Conservation (phyloP, 2,329 filamentous ascomycete species). For the Cladobotryum protrusum region DNA sequence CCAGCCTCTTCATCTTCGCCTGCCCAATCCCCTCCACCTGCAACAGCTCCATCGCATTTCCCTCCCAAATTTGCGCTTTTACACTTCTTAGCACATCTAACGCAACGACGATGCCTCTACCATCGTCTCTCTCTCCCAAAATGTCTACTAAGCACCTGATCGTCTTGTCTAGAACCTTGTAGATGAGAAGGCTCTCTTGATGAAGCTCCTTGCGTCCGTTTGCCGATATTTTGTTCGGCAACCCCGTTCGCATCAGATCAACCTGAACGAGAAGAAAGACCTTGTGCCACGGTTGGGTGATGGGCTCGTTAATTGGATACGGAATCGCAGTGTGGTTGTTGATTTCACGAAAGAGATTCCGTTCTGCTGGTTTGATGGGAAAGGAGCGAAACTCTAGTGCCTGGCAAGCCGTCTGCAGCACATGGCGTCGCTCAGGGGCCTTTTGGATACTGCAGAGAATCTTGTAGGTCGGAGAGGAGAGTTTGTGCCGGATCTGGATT, state of each 20-base stretch:
- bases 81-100: constrained; percentile 75
- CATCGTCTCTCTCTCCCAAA: constrained; percentile 46
- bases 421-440: constrained; percentile 23
- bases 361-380: constrained; percentile 29
- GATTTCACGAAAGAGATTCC: constrained; percentile 30
- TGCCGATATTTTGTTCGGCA: constrained; percentile 43
- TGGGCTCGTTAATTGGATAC: constrained; percentile 29
- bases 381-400: constrained; percentile 34
- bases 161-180: constrained; percentile 26
- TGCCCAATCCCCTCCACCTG: constrained; percentile 76
- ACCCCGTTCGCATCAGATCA: constrained; percentile 57
- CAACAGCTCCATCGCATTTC: constrained; percentile 70
- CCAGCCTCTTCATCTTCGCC: constrained; percentile 68
- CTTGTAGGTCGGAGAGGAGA: constrained; percentile 27
- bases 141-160: constrained; percentile 35
- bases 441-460: constrained; percentile 21
- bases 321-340: constrained; percentile 34
- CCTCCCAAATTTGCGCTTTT: constrained; percentile 73
- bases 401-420: constrained; percentile 33
- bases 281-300: constrained; percentile 64
- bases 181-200: constrained; percentile 26
- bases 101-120: constrained; percentile 58
- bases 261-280: constrained; percentile 69
- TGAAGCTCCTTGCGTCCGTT: constrained; percentile 28
- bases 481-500: constrained; percentile 29